A percentile compares a stretch with the other conserved stretches of the same genome.
phyloP scores from a whole-genome alignment of 345 rosid species.

The Ricinus communis region DNA sequence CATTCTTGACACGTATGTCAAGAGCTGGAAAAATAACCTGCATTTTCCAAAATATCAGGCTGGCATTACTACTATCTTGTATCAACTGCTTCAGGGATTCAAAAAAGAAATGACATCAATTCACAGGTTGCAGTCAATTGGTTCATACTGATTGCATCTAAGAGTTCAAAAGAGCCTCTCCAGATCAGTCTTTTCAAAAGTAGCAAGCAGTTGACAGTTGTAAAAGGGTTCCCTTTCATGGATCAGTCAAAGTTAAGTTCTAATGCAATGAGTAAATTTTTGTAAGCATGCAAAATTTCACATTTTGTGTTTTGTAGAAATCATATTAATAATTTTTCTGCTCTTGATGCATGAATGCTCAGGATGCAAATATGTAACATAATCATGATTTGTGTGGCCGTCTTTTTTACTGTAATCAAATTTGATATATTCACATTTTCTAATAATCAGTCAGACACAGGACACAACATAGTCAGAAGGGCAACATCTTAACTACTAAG shows the following conservation, averaged over 20 bases:
- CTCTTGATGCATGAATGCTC: too few relatives aligned
- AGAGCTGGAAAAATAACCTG: conserved; percentile 73
- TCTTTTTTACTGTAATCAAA: too few relatives aligned
- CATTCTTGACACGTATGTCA: conserved; percentile 64
- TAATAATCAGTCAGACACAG: too few relatives aligned
- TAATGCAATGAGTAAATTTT: neutral
- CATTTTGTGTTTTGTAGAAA: too few relatives aligned
- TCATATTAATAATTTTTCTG: too few relatives aligned
- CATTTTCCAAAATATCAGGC: conserved; percentile 16
- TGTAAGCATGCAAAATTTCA: neutral
- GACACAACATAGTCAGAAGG: too few relatives aligned
- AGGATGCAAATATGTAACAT: too few relatives aligned
- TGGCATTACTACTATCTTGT: neutral
- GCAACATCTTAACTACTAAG: too few relatives aligned
- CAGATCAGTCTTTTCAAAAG: neutral
- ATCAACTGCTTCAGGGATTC: neutral
- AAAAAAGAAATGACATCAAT: conserved; percentile 3
- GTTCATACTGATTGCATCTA: neutral
- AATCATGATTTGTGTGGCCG: too few relatives aligned
- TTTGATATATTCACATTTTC: too few relatives aligned
- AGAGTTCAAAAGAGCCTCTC: neutral
- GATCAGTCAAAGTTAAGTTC: neutral
- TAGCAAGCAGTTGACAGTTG: conserved; percentile 6
- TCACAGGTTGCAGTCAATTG: conserved; percentile 1
- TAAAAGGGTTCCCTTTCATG: neutral